A percentile compares a stretch with the other conserved stretches of the same genome.
These are phyloP conservation scores for Globisporangium paroecandrum DNA, from an alignment of 352 stramenopile genomes.

Conservation along the genomic window DNA sequence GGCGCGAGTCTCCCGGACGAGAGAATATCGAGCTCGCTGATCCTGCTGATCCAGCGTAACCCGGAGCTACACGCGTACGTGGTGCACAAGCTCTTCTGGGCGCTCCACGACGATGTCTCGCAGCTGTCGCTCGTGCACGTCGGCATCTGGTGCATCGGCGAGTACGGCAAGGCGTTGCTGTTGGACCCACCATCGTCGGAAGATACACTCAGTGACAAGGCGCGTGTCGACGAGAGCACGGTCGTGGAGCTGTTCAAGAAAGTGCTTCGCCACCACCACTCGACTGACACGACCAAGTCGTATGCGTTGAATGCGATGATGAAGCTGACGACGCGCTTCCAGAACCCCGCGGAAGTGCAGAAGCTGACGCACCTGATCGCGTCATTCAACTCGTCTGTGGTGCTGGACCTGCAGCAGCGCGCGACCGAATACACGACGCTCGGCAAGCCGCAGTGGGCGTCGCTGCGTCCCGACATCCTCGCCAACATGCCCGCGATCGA, in stretches of 20 bases:
- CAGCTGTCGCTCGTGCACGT: slow-evolving; percentile 96
- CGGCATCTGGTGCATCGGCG: slow-evolving; percentile 97
- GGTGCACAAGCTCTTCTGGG: slow-evolving; percentile 96
- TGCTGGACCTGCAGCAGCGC: slow-evolving; percentile 96
- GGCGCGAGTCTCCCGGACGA: slow-evolving; percentile 90
- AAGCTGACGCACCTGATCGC: slow-evolving; percentile 87
- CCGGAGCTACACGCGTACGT: slow-evolving; percentile 91
- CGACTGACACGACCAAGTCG: slow-evolving; percentile 76
- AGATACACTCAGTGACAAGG: slow-evolving; percentile 65
- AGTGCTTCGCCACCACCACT: slow-evolving; percentile 79
- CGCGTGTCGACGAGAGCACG: slow-evolving; percentile 56
- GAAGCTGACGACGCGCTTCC: slow-evolving; percentile 95
- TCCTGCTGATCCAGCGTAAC: slow-evolving; percentile 94
- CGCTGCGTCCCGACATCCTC: slow-evolving; percentile 85
- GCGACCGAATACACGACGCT: slow-evolving; percentile 94
- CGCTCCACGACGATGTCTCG: slow-evolving; percentile 93
- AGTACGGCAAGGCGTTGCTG: slow-evolving; percentile 94
- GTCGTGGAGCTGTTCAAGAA: slow-evolving; percentile 75
- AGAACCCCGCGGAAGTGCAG: slow-evolving; percentile 52
- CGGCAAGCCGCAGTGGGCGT: slow-evolving; percentile 69
- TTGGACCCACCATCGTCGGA: slow-evolving; percentile 52
- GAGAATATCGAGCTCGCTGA: slow-evolving; percentile 93
- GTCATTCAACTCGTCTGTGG: slow-evolving; percentile 89
- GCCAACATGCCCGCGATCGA: slow-evolving; percentile 95
- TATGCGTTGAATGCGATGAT: slow-evolving; percentile 90